Evolutionary conservation across 2,329 filamentous ascomycete species (phyloP), one percentile per base, ranked within the genome.

Genomic region (Huntiella savannae): DNA sequence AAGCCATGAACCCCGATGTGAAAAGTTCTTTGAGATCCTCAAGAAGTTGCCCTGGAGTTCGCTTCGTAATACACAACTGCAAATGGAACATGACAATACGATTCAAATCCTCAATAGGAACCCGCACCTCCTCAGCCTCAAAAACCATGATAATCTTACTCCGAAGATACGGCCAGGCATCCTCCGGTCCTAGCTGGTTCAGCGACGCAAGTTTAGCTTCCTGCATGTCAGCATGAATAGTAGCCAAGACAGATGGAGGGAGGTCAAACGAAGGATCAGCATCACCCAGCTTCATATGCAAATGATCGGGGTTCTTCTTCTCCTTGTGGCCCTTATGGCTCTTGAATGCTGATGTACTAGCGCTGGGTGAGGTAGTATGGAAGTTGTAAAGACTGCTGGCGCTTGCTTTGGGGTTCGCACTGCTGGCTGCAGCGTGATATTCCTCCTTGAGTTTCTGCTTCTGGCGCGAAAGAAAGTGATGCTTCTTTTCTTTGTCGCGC

Each of bases 51-150:
- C 76, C 74, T 1, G 82, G 80, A 0, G 76, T 72, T 37, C 82
- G 72, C 48, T 79, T 77, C 56, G 84, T 77, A 43, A 88, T 73
- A 57, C 82, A 87, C 50, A 77, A 79, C 55, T 82, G 76, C 10
- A 91, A 76, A 56, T 91, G 82, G 54, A 84, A 73, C 52, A 70
- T 72, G n/a, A 88, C 82, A 1, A 88, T 70, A 13, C 77, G 69
- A 55, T 92, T 92, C 55, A 91, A 78, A 55, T 88, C 82, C 58
- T 92, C 84, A 4, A 91, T 74, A 0, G 83, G 82, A n/a, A 83
- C 67, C 33, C 81, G 71, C 13, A 87, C 63, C 52, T 86, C 82
- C 56, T 88, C 83, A 28, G 81, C 82, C 53, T 87, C 81, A 53
- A 91, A 92, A 2, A 91, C 75, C 48, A 80, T 73, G 4, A 88